phyloP scores from a whole-genome alignment of 345 rosid species.

The Lumnitzera littorea region DNA sequence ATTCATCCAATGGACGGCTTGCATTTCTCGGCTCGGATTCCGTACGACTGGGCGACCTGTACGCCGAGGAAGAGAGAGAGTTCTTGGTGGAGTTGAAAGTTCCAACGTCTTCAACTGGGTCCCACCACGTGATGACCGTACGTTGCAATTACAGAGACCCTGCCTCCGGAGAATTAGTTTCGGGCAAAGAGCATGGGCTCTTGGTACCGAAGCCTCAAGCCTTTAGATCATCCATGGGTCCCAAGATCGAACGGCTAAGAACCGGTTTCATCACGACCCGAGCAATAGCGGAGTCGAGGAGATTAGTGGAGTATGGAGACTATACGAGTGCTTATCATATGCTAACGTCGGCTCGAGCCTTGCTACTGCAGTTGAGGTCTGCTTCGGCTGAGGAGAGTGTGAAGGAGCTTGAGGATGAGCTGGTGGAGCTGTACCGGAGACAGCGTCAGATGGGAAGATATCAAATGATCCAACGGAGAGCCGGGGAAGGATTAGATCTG shows the following conservation, averaged over 20 bases:
- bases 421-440: slow-evolving; percentile 59
- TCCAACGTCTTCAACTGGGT: slow-evolving; percentile 22
- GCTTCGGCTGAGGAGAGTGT: slow-evolving; percentile 30
- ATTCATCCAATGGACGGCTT: slow-evolving; percentile 44
- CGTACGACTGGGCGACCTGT: slow-evolving; percentile 61
- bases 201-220: slow-evolving; percentile 24
- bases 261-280: slow-evolving; percentile 51
- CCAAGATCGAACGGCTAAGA: slow-evolving; percentile 47
- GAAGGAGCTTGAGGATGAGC: slow-evolving; percentile 46
- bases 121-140: slow-evolving; percentile 45
- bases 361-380: slow-evolving; percentile 39
- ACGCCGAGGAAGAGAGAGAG: slow-evolving; percentile 78
- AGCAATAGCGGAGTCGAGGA: slow-evolving; percentile 72
- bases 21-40: slow-evolving; percentile 45
- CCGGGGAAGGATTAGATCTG: slow-evolving; percentile 18
- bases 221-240: slow-evolving; percentile 31
- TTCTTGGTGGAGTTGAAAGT: slow-evolving; percentile 59
- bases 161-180: slow-evolving; percentile 39
- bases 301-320: slow-evolving; percentile 49
- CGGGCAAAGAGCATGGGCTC: slow-evolving; percentile 43
- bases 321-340: slow-evolving; percentile 56
- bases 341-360: slow-evolving; percentile 63
- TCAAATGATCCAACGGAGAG: slow-evolving; percentile 6
- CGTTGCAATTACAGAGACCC: slow-evolving; percentile 69
- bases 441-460: slow-evolving; percentile 25